Percentiles rank a stretch among this genome's conserved stretches.
phyloP scores from a whole-genome alignment of 1,284 basidiomycete species.

The Pseudozyma thailandica region DNA sequence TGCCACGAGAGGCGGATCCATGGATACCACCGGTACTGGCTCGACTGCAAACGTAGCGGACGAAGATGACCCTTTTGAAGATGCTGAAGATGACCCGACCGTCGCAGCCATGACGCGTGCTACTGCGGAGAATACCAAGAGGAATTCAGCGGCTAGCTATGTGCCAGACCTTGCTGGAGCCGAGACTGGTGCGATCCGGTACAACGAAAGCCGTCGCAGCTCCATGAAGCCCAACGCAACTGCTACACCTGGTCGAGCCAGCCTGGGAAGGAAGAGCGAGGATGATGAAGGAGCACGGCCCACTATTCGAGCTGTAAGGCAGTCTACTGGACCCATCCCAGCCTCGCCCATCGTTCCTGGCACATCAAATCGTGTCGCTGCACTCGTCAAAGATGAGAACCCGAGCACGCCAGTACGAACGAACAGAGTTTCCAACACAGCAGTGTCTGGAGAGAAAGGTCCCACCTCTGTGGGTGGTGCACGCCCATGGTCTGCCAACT shows the following conservation, averaged over 20 bases:
- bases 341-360: conserved; percentile 31
- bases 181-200: conserved; percentile 31
- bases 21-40: conserved; percentile 18
- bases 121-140: conserved; percentile 37
- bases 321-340: conserved; percentile 16
- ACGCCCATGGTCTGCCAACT: conserved; percentile 23
- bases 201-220: conserved; percentile 19
- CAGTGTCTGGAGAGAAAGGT: conserved; percentile 1
- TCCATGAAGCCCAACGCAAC: conserved; percentile 12
- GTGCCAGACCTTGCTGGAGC: conserved; percentile 37
- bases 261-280: conserved; percentile 8
- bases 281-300: conserved; percentile 11
- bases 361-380: conserved; percentile 2
- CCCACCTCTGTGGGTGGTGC: not conserved
- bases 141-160: conserved; percentile 41
- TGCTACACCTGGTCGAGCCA: conserved; percentile 1
- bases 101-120: conserved; percentile 15
- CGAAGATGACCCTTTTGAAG: conserved; percentile 51
- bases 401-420: conserved; percentile 17
- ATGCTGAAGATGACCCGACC: conserved; percentile 49
- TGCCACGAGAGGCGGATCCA: conserved; percentile 12
- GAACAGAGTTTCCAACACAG: not conserved
- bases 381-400: not conserved
- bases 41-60: conserved; percentile 2
- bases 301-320: conserved; percentile 26